These are phyloP conservation scores for Fraxinus dipetala DNA, from an alignment of 305 asterid genomes.

Conservation along the genomic window DNA sequence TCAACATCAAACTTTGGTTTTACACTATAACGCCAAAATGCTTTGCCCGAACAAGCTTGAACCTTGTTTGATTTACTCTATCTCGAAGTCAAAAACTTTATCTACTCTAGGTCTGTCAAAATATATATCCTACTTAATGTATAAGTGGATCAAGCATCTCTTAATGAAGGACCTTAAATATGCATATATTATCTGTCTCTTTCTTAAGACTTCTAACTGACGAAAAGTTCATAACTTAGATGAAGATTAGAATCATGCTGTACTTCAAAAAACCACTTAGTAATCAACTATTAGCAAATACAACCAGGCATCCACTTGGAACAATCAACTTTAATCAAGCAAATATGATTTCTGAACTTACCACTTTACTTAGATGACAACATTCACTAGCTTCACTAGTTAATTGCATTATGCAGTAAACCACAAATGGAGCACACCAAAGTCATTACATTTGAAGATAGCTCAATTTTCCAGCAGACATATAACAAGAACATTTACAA, in stretches of 20 bases:
- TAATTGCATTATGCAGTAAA: background rate
- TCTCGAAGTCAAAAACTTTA: background rate
- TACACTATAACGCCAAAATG: background rate
- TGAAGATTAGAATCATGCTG: background rate
- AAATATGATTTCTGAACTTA: background rate
- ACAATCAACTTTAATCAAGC: background rate
- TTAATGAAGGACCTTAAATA: background rate
- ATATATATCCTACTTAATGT: background rate
- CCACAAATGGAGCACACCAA: background rate
- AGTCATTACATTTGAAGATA: background rate
- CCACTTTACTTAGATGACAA: background rate
- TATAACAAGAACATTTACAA: background rate
- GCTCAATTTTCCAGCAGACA: background rate
- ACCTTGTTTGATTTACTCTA: background rate
- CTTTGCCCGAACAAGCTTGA: background rate
- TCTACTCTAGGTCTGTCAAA: background rate
- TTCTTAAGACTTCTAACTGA: background rate
- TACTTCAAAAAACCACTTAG: background rate
- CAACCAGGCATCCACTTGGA: background rate
- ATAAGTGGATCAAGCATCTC: background rate
- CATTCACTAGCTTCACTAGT: background rate
- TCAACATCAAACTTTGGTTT: background rate
- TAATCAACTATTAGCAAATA: background rate
- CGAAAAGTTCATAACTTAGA: background rate
- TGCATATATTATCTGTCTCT: background rate